These are phyloP conservation scores for Chlamydomonas asymmetrica DNA, from an alignment of 139 green algal genomes.

Conservation along the genomic window DNA sequence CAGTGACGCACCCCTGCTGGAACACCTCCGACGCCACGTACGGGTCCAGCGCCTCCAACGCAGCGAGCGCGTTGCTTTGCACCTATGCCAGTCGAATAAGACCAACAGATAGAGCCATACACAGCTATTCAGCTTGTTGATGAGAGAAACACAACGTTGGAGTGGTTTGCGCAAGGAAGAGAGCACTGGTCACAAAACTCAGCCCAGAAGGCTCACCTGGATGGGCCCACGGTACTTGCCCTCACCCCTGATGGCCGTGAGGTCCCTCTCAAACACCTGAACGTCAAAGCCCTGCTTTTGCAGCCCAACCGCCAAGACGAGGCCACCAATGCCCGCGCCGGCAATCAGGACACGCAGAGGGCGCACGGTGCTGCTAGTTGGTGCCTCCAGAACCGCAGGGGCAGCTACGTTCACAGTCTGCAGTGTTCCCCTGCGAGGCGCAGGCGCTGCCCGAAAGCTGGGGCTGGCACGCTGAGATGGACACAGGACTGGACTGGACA, in stretches of 20 bases:
- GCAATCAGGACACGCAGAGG: conserved; percentile 74
- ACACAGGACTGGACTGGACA: too few relatives aligned
- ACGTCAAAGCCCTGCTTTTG: conserved; percentile 85
- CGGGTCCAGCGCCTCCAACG: conserved; percentile 82
- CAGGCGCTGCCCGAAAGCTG: too few relatives aligned
- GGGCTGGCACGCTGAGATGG: too few relatives aligned
- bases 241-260: conserved; percentile 91
- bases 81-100: too few relatives aligned
- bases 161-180: not conserved
- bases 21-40: conserved; percentile 71
- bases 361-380: too few relatives aligned
- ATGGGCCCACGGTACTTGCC: conserved; percentile 95
- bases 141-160: too few relatives aligned
- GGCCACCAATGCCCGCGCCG: conserved; percentile 87
- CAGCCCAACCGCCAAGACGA: conserved; percentile 84
- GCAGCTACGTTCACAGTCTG: too few relatives aligned
- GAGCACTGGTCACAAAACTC: too few relatives aligned
- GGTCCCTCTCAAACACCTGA: conserved; percentile 85
- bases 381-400: too few relatives aligned
- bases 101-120: too few relatives aligned
- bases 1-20: conserved; percentile 79
- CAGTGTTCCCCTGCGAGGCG: too few relatives aligned
- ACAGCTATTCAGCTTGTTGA: too few relatives aligned
- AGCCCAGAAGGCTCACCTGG: conserved; percentile 61
- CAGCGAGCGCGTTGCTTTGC: conserved; percentile 87